These are phyloP conservation scores for Dipteronia dyeriana DNA, from an alignment of 345 rosid species.

Conservation along the genomic window DNA sequence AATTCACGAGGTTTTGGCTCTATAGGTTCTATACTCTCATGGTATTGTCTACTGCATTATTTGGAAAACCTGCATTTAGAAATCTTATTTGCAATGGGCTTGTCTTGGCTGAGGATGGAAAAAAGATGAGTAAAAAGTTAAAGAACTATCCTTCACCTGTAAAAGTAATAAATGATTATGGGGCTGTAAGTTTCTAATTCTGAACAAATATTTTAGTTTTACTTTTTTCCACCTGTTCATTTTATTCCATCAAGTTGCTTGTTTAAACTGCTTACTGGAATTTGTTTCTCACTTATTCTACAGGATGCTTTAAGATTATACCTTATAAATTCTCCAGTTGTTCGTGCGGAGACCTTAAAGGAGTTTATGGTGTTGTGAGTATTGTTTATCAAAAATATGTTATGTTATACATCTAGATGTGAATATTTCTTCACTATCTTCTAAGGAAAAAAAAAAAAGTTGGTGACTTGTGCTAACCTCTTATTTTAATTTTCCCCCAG, in stretches of 20 bases:
- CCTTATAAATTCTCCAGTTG: conserved; percentile 97
- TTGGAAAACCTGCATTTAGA: conserved; percentile 91
- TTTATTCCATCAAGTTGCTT: background rate
- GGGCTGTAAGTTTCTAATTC: conserved; percentile 70
- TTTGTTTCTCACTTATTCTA: conserved; percentile 13
- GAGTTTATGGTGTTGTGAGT: conserved; percentile 95
- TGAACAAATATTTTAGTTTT: conserved; percentile 4
- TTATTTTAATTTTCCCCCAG: conserved; percentile 39
- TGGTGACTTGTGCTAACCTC: conserved; percentile 7
- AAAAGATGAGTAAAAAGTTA: conserved; percentile 93
- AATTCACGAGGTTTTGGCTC: background rate
- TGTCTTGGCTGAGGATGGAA: conserved; percentile 97
- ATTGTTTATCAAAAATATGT: conserved; percentile 4
- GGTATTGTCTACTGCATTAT: conserved; percentile 98
- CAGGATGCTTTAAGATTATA: conserved; percentile 96
- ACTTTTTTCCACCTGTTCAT: conserved; percentile 16
- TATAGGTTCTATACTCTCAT: conserved; percentile 96
- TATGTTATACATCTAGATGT: conserved; percentile 5
- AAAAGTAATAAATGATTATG: conserved; percentile 87
- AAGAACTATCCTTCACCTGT: conserved; percentile 89
- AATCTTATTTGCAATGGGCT: conserved; percentile 97
- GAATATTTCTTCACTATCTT: background rate
- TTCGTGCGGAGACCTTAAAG: conserved; percentile 92
- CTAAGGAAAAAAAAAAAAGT: no score
- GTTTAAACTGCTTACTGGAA: conserved; percentile 1